Conservation (phyloP, 2,329 filamentous ascomycete genomes). For the Colletotrichum sp. region DNA sequence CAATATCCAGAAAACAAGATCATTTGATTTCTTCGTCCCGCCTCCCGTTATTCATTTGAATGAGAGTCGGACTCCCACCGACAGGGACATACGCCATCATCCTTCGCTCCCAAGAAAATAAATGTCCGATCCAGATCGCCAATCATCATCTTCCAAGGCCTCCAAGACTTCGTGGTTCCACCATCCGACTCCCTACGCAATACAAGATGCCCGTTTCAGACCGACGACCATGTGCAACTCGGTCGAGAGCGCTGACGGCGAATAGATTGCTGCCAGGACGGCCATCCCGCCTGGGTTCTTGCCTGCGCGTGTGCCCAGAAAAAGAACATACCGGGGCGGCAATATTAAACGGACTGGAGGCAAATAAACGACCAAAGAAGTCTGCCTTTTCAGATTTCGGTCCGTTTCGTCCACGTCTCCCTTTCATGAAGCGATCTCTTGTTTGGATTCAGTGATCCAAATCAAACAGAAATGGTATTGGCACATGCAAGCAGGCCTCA, state of each 20-base stretch:
- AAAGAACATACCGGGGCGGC: neutral
- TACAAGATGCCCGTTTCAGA: constrained; percentile 1
- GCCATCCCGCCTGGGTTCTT: neutral
- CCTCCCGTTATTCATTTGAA: neutral
- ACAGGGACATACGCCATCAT: neutral
- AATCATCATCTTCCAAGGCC: neutral
- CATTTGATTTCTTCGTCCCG: neutral
- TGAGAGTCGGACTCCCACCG: neutral
- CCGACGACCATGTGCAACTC: neutral
- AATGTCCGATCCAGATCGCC: neutral
- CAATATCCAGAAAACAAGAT: neutral
- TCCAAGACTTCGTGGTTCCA: constrained; percentile 1
- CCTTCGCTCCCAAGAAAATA: neutral
- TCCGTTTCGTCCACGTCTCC: neutral
- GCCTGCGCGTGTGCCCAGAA: neutral
- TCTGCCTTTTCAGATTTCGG: neutral
- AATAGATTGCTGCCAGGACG: neutral
- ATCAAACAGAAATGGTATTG: neutral
- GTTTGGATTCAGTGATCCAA: neutral
- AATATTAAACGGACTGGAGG: neutral
- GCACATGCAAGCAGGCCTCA: neutral
- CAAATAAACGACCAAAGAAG: neutral
- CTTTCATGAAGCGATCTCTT: neutral
- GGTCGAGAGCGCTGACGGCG: neutral
- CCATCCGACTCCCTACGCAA: neutral